Percentiles rank a stretch among this genome's conserved stretches.
phyloP scores from a whole-genome alignment of 495 filamentous ascomycete genomes.

The Xylaria scruposa region DNA sequence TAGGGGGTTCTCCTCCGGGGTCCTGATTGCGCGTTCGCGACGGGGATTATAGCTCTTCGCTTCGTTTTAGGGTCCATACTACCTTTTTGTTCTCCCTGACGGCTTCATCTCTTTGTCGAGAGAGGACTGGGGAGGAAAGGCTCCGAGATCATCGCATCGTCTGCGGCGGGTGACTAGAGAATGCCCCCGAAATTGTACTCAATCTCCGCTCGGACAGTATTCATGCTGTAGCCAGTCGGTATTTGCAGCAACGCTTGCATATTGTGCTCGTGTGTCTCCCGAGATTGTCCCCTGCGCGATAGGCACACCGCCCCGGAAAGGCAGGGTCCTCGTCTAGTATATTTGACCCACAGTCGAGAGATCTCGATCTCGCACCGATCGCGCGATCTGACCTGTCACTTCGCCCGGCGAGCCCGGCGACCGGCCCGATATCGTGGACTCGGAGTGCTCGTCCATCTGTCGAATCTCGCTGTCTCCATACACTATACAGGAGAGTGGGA shows the following conservation, averaged over 20 bases:
- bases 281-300: neutral
- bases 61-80: neutral
- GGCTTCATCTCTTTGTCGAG: neutral
- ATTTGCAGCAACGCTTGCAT: neutral
- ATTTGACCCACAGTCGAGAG: constrained; percentile 9
- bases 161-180: neutral
- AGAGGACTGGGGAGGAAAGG: neutral
- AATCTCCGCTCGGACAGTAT: neutral
- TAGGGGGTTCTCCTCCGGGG: neutral
- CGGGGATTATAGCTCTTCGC: neutral
- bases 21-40: neutral
- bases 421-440: constrained; percentile 10
- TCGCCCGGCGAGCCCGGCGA: neutral
- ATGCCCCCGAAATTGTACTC: neutral
- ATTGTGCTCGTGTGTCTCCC: neutral
- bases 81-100: neutral
- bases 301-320: neutral
- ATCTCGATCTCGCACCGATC: constrained; percentile 10
- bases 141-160: neutral
- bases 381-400: neutral
- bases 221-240: neutral
- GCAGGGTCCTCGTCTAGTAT: constrained; percentile 1
- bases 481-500: neutral
- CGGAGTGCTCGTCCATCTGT: neutral
- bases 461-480: neutral